phyloP scores from a whole-genome alignment of 352 stramenopile genomes.

The Paralagenidium karlingii region DNA sequence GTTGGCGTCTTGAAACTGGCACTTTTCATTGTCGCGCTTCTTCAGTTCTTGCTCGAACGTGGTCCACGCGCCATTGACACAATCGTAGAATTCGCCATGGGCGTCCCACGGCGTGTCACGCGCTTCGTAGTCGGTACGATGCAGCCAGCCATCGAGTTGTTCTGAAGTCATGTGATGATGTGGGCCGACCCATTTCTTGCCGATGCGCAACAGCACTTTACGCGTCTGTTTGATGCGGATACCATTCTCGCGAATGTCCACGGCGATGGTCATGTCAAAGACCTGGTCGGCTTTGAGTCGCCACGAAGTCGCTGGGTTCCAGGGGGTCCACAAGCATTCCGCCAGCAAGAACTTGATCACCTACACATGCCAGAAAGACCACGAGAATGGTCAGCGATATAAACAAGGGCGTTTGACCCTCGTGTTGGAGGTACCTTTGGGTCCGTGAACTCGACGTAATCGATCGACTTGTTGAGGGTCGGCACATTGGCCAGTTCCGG shows the following conservation, averaged over 20 bases:
- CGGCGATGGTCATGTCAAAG: constrained; percentile 38
- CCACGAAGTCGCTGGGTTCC: constrained; percentile 47
- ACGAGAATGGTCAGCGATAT: too few relatives aligned
- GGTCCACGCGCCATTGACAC: constrained; percentile 29
- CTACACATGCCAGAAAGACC: too few relatives aligned
- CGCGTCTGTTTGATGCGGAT: too few relatives aligned
- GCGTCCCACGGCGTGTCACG: constrained; percentile 13
- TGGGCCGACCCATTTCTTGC: constrained; percentile 48
- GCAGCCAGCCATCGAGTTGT: constrained; percentile 32
- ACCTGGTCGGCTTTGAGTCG: constrained; percentile 51
- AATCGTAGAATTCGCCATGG: constrained; percentile 46
- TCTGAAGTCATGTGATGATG: constrained; percentile 58
- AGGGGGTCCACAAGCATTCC: constrained; percentile 31
- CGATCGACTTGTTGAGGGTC: constrained; percentile 16
- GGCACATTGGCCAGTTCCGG: constrained; percentile 30
- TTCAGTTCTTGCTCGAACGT: too few relatives aligned
- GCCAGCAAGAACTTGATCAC: constrained; percentile 21
- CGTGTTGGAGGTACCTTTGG: too few relatives aligned
- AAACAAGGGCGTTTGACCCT: too few relatives aligned
- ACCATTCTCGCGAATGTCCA: constrained; percentile 21
- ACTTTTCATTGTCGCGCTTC: too few relatives aligned
- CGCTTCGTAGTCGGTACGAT: constrained; percentile 52
- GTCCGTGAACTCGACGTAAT: constrained; percentile 20
- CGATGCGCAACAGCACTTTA: constrained; percentile 37
- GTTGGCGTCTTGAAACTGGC: too few relatives aligned